Base-by-base conservation (phyloP, 73 alveolate genomes). In the Stentor roeselii region DNA sequence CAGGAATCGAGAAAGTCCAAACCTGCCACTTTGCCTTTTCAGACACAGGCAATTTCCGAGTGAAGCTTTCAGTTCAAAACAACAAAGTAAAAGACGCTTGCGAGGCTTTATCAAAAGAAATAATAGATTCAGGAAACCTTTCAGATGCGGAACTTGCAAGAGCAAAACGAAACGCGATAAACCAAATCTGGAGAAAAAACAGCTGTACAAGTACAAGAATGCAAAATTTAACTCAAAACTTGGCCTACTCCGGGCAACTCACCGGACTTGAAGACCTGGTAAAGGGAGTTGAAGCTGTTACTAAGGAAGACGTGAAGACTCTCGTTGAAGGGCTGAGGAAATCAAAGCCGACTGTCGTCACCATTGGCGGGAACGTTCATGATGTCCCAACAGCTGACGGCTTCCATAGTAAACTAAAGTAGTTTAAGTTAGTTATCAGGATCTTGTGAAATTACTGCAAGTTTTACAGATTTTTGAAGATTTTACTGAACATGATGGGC, bases 11-110 rank as follows among this genome's bases (percentile, higher is more conserved):
- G 40, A 36, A 42, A 59, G 83, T 85, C 39, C n/a, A 3, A 2
- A 40, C 86, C 3, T 27, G 39, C 36, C 84, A 83, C 27, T 60
- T 32, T 3, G 78, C 89, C 74, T 87, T 87, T 84, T 41, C 78
- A 36, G 92, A 87, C 59, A 77, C 92, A 31, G 92, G 92, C 0
- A 86, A 82, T 50, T 87, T 87, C 78, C 83, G 92, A 40, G 14
- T 87, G 3, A 67, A 86, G 1, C 75, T 87, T 11, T 78, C 78
- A 40, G 89, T 84, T n/a, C 83, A 83, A 39, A 86, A 84, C 27
- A n/a, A 67, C 34, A 60, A 87, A 75, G 78, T 89, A 14, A 30
- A 35, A 34, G 92, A 87, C 4, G 78, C 83, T 3, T 60, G 84
- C 83, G 76, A 83, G 3, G 92, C 60, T 6, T 77, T 78, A 39